Evolutionary conservation across 2,329 filamentous ascomycete genomes (phyloP), one percentile per base, ranked within the genome.

Genomic region (Apiospora marii): DNA sequence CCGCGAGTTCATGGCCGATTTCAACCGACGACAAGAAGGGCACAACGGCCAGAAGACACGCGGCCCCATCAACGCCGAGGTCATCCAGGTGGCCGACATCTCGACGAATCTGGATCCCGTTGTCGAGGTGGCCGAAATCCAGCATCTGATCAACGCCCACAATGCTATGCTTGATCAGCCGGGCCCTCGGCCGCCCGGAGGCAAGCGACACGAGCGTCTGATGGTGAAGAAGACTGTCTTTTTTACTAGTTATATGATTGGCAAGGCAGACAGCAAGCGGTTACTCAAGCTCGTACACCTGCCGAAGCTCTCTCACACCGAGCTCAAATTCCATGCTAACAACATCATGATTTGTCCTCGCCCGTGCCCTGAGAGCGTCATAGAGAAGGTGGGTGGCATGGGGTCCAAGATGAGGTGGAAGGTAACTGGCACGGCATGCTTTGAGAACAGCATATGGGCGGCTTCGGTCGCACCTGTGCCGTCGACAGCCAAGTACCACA

Each of bases 241-340:
- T 82, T 98, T 96, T 83, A 98, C 96, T 1, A 94, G 94, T 69
- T 98, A 99, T 83, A 90, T 97, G 82, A 92, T 99, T 75, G 87
- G 87, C 53, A 86, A 90, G 68, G 86, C 89, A 37, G 94, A 96
- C 81, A 92, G 92, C 2, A 89, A 93, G 78, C 90, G 89, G 71
- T 86, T 98, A 49, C 88, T 93, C 72, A 88, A 89, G 7, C 87
- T 97, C n/a, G 90, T 92, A 43, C 83, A 90, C 70, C 84, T 94
- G 27, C 92, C 92, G 4, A 87, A 88, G 72, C 84, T 91, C 71
- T 86, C 90, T 41, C 91, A 93, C 69, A 87, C 89, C 70, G 94
- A 97, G 70, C 85, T 98, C 75, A 94, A 94, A 75, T 90, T 91
- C 74, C 92, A 98, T 77, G 95, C 92, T 67, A 98, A 97, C 83